Evolutionary conservation across 73 alveolate genomes (phyloP).

Genomic region (Paramecium sonneborni): DNA sequence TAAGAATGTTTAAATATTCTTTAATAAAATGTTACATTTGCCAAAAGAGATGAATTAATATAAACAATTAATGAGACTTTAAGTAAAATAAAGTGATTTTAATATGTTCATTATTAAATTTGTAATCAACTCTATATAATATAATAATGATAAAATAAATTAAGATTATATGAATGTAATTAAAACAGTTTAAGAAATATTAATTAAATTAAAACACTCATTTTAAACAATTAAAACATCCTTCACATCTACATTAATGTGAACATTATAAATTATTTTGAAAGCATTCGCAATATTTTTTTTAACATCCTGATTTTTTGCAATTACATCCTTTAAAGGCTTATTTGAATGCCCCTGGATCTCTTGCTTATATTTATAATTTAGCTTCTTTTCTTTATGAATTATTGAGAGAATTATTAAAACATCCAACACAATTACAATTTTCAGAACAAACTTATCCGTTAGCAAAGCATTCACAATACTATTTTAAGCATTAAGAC

Average conservation of each 20-base stretch:
- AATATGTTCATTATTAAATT: background rate
- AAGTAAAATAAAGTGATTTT: background rate
- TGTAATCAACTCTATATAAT: background rate
- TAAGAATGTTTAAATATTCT: background rate
- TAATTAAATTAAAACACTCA: background rate
- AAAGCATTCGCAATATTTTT: conserved; percentile 80
- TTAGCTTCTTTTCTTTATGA: conserved; percentile 68
- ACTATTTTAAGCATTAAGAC: conserved; percentile 84
- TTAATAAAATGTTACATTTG: background rate
- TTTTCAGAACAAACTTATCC: conserved; percentile 79
- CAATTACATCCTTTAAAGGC: conserved; percentile 75
- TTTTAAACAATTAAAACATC: conserved; percentile 18
- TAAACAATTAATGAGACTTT: background rate
- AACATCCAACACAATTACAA: conserved; percentile 83
- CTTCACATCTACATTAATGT: conserved; percentile 25
- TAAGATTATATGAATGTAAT: background rate
- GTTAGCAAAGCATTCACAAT: conserved; percentile 90
- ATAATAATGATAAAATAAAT: background rate
- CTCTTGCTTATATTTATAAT: conserved; percentile 72
- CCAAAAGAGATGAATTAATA: background rate
- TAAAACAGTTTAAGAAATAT: background rate
- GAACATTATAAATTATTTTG: conserved; percentile 44
- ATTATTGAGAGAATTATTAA: conserved; percentile 78
- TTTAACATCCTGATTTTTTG: conserved; percentile 76
- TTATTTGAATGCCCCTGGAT: conserved; percentile 81